These are phyloP conservation scores for Fusarium subtropicale DNA, from an alignment of 2,329 filamentous ascomycete genomes.

Conservation along the genomic window DNA sequence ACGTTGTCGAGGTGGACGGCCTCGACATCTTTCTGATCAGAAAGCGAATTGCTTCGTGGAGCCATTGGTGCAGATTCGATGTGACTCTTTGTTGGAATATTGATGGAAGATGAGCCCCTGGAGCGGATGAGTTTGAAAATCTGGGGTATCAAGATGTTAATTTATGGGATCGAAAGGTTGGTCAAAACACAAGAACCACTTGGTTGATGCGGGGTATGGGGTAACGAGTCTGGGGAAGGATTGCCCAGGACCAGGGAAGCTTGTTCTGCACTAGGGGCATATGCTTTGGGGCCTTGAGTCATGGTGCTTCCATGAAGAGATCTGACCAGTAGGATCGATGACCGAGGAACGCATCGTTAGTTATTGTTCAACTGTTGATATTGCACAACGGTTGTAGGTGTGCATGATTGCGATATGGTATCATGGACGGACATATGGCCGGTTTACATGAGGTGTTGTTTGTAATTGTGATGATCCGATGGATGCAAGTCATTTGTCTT, in stretches of 20 bases:
- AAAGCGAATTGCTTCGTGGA: constrained; percentile 16
- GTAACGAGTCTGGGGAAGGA: constrained; percentile 28
- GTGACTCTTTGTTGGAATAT: not conserved
- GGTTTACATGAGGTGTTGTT: not conserved
- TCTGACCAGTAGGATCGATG: constrained; percentile 30
- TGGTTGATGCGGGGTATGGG: constrained; percentile 27
- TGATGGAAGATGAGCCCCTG: constrained; percentile 3
- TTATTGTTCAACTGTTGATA: not conserved
- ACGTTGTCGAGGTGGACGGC: constrained; percentile 25
- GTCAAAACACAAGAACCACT: not conserved
- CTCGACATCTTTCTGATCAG: constrained; percentile 38
- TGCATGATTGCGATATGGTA: not conserved
- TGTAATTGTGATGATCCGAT: not conserved
- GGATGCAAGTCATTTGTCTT: not conserved
- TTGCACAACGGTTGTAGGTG: no score
- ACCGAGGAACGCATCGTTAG: constrained; percentile 1
- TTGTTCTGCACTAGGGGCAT: not conserved
- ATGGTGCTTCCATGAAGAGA: not conserved
- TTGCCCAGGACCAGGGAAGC: not conserved
- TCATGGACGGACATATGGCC: not conserved
- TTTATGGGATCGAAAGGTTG: constrained; percentile 18
- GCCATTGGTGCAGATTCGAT: constrained; percentile 1
- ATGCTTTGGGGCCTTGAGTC: not conserved
- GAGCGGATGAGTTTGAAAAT: not conserved
- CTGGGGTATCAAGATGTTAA: constrained; percentile 12